phyloP scores from a whole-genome alignment of 306 rosid species.

The Alnus glutinosa region DNA sequence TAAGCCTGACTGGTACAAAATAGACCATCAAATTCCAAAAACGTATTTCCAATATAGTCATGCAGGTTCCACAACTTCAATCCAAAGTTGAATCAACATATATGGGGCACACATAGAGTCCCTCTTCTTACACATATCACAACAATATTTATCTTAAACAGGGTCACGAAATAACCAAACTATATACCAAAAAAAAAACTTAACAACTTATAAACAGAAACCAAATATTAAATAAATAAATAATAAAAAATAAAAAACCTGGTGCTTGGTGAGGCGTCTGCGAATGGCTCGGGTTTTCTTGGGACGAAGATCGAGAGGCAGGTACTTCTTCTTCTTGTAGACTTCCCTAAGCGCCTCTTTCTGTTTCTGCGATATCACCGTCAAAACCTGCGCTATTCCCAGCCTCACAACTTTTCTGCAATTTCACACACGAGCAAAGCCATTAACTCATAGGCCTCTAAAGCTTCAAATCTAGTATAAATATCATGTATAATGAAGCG shows the following conservation, averaged over 20 bases:
- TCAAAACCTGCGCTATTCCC: conserved; percentile 87
- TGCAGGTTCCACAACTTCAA: not conserved
- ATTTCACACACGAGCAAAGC: not conserved
- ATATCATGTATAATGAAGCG: not conserved
- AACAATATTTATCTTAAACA: too few relatives aligned
- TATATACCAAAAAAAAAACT: too few relatives aligned
- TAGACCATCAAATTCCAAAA: not conserved
- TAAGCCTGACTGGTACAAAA: not conserved
- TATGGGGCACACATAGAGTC: not conserved
- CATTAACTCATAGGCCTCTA: not conserved
- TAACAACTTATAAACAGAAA: too few relatives aligned
- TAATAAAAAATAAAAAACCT: conserved; percentile 34
- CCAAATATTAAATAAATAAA: not conserved
- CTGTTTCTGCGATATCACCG: conserved; percentile 90
- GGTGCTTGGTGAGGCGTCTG: conserved; percentile 89
- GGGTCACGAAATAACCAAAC: too few relatives aligned
- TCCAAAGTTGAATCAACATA: not conserved
- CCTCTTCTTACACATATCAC: not conserved
- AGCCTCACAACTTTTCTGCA: conserved; percentile 84
- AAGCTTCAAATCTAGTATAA: not conserved
- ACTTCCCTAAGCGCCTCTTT: conserved; percentile 79
- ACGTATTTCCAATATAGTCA: not conserved
- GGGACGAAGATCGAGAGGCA: conserved; percentile 95
- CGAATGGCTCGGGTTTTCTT: conserved; percentile 95
- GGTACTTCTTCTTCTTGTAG: conserved; percentile 70